Percentiles rank a stretch among this genome's conserved stretches.
phyloP scores from a whole-genome alignment of 2,329 filamentous ascomycete species.

The Lasiodiplodia hormozganensis region DNA sequence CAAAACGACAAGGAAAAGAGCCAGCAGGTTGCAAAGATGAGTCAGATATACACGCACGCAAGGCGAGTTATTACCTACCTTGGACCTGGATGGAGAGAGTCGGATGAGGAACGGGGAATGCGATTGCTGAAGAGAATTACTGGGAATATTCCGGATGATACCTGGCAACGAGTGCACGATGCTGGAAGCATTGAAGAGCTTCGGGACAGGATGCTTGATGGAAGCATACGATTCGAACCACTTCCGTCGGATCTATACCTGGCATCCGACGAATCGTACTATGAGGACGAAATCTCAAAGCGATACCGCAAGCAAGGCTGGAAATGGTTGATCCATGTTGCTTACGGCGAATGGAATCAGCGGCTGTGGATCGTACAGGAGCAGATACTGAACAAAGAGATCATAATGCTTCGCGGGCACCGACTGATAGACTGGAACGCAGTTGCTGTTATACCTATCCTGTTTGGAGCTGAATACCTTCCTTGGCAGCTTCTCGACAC shows the following conservation, averaged over 20 bases:
- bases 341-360: background rate
- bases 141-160: background rate
- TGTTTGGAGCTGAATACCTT: background rate
- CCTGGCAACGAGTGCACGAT: background rate
- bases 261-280: background rate
- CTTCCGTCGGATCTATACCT: background rate
- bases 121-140: background rate
- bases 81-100: background rate
- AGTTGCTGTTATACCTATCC: background rate
- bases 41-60: background rate
- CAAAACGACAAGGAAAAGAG: background rate
- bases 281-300: background rate
- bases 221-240: background rate
- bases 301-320: background rate
- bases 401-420: background rate
- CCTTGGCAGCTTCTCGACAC: background rate
- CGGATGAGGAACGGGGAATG: background rate
- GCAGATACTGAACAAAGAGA: background rate
- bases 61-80: background rate
- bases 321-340: background rate
- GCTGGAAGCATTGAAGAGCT: rapidly evolving
- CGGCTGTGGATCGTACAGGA: background rate
- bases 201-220: background rate
- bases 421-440: background rate
- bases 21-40: background rate